These are phyloP conservation scores for Cunninghamia lanceolata DNA, from an alignment of 75 land plant genomes.

Conservation along the genomic window DNA sequence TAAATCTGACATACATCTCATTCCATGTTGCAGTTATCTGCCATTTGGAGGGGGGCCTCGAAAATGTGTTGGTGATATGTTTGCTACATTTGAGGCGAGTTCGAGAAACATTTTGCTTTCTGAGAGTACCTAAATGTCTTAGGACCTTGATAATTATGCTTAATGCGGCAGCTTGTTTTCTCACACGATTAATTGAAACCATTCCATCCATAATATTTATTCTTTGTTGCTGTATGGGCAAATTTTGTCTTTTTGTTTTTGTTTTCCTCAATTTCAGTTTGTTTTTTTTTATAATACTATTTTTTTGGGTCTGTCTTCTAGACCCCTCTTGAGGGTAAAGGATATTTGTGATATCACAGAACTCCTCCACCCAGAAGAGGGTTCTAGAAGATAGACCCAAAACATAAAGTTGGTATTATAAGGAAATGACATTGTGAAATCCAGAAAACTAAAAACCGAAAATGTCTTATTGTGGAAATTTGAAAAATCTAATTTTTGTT, in stretches of 20 bases:
- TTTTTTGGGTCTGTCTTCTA: neutral
- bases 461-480: neutral
- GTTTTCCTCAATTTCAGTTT: neutral
- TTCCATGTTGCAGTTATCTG: slow-evolving; percentile 58
- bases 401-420: neutral
- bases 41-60: slow-evolving; percentile 98
- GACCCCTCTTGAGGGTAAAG: neutral
- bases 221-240: neutral
- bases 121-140: neutral
- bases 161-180: neutral
- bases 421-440: neutral
- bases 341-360: neutral
- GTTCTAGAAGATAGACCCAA: neutral
- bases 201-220: neutral
- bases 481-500: neutral
- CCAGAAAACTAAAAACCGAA: neutral
- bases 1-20: neutral
- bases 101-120: neutral
- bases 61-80: slow-evolving; percentile 95
- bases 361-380: neutral
- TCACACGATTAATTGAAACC: neutral
- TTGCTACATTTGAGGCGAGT: slow-evolving; percentile 94
- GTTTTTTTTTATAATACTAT: neutral
- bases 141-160: neutral
- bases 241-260: neutral